phyloP scores from a whole-genome alignment of 805 yeast genomes.

The Candida golubevii region DNA sequence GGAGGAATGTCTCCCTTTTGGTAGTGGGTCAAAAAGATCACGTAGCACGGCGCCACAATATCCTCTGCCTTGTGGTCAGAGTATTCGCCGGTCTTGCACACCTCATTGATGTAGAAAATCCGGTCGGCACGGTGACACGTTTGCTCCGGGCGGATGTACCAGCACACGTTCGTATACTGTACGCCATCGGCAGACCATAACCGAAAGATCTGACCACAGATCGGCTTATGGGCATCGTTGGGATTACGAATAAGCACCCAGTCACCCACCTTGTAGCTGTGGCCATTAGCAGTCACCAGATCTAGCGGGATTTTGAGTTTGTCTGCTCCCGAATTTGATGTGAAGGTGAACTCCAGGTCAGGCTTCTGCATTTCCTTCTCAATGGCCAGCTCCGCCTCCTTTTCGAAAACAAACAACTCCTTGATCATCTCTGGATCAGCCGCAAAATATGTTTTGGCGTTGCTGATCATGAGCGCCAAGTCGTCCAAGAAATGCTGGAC shows the following conservation, averaged over 20 bases:
- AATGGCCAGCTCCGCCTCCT: conserved; percentile 50
- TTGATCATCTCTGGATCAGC: conserved; percentile 54
- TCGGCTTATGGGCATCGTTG: conserved; percentile 85
- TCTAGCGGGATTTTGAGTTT: conserved; percentile 76
- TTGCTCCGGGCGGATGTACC: conserved; percentile 98
- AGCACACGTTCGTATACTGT: conserved; percentile 88
- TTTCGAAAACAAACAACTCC: conserved; percentile 62
- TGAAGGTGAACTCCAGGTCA: conserved; percentile 63
- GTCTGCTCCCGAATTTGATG: conserved; percentile 40
- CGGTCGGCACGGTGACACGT: conserved; percentile 92
- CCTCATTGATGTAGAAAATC: conserved; percentile 88
- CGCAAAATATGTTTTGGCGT: conserved; percentile 57
- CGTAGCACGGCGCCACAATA: conserved; percentile 89
- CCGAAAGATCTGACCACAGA: conserved; percentile 89
- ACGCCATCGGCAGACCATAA: conserved; percentile 89
- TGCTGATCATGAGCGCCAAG: conserved; percentile 66
- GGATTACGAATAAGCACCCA: conserved; percentile 89
- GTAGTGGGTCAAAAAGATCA: conserved; percentile 88
- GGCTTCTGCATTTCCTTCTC: conserved; percentile 75
- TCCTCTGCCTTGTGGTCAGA: conserved; percentile 89
- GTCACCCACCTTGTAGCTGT: conserved; percentile 80
- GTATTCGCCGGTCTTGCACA: conserved; percentile 94
- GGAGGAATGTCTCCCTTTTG: conserved; percentile 89
- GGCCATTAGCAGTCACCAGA: conserved; percentile 65
- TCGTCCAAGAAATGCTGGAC: conserved; percentile 78